Percentiles rank a stretch among this genome's conserved stretches.
These are phyloP conservation scores for Austroboletus niveus DNA, from an alignment of 1,284 basidiomycete genomes.

Conservation along the genomic window DNA sequence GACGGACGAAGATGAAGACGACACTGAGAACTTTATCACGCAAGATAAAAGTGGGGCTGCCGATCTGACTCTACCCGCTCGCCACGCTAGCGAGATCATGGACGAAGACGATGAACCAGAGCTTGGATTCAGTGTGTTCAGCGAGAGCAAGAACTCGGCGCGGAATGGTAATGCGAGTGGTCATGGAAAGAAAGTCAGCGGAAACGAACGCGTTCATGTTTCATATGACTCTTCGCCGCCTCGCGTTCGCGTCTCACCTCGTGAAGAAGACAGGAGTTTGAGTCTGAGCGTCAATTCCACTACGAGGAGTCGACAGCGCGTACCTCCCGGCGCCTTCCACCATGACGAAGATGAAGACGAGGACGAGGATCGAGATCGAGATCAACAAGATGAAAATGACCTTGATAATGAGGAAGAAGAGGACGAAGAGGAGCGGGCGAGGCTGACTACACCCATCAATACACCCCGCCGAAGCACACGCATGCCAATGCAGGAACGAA, in stretches of 20 bases:
- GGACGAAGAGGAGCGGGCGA: constrained; percentile 32
- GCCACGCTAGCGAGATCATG: constrained; percentile 15
- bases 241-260: constrained; percentile 7
- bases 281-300: constrained; percentile 3
- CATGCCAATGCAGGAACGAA: constrained; percentile 10
- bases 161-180: constrained; percentile 3
- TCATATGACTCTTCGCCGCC: constrained; percentile 5
- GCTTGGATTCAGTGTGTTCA: constrained; percentile 34
- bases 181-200: background rate
- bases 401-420: constrained; percentile 33
- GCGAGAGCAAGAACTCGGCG: constrained; percentile 2
- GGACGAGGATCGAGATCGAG: background rate
- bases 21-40: constrained; percentile 21
- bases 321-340: constrained; percentile 26
- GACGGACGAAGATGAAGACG: constrained; percentile 12
- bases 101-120: constrained; percentile 6
- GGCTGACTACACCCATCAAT: constrained; percentile 21
- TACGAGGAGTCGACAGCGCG: constrained; percentile 6
- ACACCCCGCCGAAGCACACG: constrained; percentile 14
- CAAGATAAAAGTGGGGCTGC: constrained; percentile 16
- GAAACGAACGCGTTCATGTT: background rate
- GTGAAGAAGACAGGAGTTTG: constrained; percentile 4
- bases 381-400: constrained; percentile 7
- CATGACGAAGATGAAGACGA: constrained; percentile 19
- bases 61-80: constrained; percentile 18